Conservation (phyloP, 805 yeast genomes). For the Metschnikowia koreensis region DNA sequence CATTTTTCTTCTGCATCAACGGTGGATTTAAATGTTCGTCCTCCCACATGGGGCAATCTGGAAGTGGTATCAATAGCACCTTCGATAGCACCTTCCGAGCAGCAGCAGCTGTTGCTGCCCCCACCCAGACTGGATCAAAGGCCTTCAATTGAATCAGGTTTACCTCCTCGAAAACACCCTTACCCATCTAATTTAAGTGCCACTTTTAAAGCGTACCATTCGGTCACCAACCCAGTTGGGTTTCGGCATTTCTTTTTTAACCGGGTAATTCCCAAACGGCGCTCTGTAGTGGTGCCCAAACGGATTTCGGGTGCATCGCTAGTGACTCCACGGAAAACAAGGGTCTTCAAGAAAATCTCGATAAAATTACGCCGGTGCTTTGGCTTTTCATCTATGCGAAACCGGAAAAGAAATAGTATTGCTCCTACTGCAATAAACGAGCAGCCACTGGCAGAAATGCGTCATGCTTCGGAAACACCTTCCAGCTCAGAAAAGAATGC, state of each 20-base stretch:
- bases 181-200: slow-evolving; percentile 4
- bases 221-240: slow-evolving; percentile 1
- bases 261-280: background rate
- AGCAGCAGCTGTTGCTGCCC: background rate
- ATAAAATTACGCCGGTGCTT: slow-evolving; percentile 5
- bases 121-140: slow-evolving; percentile 3
- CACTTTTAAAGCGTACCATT: background rate
- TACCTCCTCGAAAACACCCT: slow-evolving; percentile 9
- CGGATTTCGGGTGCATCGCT: background rate
- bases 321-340: background rate
- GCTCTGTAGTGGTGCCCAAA: background rate
- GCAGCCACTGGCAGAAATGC: background rate
- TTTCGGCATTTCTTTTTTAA: background rate
- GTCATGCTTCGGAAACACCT: background rate
- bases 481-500: background rate
- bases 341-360: slow-evolving; percentile 8
- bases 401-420: background rate
- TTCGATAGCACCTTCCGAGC: background rate
- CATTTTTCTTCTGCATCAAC: slow-evolving; percentile 6
- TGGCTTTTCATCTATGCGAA: background rate
- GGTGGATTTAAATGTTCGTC: slow-evolving; percentile 1
- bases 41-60: slow-evolving; percentile 3
- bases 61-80: background rate
- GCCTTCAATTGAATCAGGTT: background rate
- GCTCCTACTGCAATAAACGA: background rate